A percentile compares a stretch with the other conserved stretches of the same genome.
These are phyloP conservation scores for Tolypocladium tropicale DNA, from an alignment of 2,329 filamentous ascomycete genomes.

Conservation along the genomic window DNA sequence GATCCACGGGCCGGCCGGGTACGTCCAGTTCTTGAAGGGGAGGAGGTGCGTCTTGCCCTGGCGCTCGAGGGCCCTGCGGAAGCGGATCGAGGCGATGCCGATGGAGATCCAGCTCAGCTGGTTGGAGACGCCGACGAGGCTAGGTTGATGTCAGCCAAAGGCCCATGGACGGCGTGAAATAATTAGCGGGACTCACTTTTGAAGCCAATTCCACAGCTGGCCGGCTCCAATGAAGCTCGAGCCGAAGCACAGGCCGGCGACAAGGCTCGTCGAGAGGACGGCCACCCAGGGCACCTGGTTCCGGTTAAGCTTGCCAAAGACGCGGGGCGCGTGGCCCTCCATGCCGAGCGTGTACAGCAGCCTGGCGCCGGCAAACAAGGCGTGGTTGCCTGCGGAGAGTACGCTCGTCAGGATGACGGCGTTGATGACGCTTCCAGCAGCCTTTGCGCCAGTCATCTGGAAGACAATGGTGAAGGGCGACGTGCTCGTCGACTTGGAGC, in stretches of 20 bases:
- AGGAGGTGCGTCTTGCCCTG: slow-evolving; percentile 52
- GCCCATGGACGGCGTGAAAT: neutral
- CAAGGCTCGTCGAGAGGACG: slow-evolving; percentile 39
- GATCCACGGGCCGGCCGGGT: slow-evolving; percentile 49
- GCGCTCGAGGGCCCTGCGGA: slow-evolving; percentile 43
- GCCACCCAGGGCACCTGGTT: slow-evolving; percentile 27
- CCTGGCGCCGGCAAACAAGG: slow-evolving; percentile 23
- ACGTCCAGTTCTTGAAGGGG: slow-evolving; percentile 58
- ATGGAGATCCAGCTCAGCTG: slow-evolving; percentile 58
- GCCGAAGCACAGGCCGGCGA: slow-evolving; percentile 53
- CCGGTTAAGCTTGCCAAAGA: slow-evolving; percentile 33
- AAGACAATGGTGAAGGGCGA: slow-evolving; percentile 48
- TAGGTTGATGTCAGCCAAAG: slow-evolving; percentile 10
- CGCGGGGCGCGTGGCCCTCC: slow-evolving; percentile 40
- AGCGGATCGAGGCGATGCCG: slow-evolving; percentile 53
- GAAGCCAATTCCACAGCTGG: slow-evolving; percentile 55
- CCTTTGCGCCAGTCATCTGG: slow-evolving; percentile 40
- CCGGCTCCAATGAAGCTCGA: slow-evolving; percentile 56
- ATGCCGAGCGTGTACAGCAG: slow-evolving; percentile 25
- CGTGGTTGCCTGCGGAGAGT: slow-evolving; percentile 26
- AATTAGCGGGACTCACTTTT: slow-evolving; percentile 39
- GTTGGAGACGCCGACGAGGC: slow-evolving; percentile 56
- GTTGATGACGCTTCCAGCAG: slow-evolving; percentile 45
- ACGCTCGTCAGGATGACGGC: slow-evolving; percentile 38
- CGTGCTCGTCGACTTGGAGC: slow-evolving; percentile 20